phyloP scores from a whole-genome alignment of 2,329 filamentous ascomycete genomes.

The Beauveria caledonica region DNA sequence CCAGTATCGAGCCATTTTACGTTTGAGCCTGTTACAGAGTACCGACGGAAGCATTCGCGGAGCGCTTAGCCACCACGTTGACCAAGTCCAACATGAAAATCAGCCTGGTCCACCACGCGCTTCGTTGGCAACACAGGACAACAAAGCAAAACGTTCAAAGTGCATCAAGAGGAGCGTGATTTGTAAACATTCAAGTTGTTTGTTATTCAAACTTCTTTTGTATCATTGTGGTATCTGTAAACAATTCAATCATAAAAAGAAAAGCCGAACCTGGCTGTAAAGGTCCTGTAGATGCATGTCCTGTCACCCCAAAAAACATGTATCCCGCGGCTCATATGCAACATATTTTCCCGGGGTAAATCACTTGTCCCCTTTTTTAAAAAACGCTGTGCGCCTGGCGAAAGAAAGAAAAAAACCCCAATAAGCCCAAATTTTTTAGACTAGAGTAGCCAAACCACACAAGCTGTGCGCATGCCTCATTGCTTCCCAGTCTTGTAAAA shows the following conservation, averaged over 20 bases:
- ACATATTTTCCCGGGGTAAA: not conserved
- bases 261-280: not conserved
- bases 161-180: too few relatives aligned
- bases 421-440: not conserved
- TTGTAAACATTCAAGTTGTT: not conserved
- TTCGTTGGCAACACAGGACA: not conserved
- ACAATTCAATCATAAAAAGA: conserved; percentile 2
- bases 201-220: conserved; percentile 1
- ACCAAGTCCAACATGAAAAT: not conserved
- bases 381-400: not conserved
- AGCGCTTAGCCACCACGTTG: not conserved
- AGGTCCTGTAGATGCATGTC: conserved; percentile 5
- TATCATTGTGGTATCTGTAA: conserved; percentile 8
- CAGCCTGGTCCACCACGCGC: not conserved
- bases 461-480: not conserved
- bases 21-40: not conserved
- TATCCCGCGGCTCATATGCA: conserved; percentile 2
- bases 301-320: not conserved
- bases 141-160: not conserved
- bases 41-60: not conserved
- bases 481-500: conserved; percentile 38
- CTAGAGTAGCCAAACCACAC: not conserved
- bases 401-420: conserved; percentile 3
- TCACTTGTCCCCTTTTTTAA: not conserved
- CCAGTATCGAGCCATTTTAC: not conserved